Evolutionary conservation across 106 monocot species (phyloP).

Genomic region (Allium fistulosum): DNA sequence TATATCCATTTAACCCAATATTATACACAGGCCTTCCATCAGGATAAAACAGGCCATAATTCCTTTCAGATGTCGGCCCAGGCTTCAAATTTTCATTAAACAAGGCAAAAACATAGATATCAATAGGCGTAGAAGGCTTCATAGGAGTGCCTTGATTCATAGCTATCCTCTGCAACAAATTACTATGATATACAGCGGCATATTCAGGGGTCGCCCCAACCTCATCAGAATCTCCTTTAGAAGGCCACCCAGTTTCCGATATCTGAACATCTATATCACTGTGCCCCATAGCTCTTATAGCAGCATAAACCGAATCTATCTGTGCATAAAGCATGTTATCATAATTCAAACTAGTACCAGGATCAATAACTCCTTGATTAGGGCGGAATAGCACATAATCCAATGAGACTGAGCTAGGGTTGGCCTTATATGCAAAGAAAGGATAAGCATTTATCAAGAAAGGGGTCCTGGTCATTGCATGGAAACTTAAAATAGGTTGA

Average conservation of each 20-base stretch:
- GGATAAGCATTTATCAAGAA: slow-evolving; percentile 87
- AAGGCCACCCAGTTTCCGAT: slow-evolving; percentile 96
- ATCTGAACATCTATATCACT: slow-evolving; percentile 60
- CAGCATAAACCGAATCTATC: slow-evolving; percentile 70
- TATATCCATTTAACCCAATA: slow-evolving; percentile 46
- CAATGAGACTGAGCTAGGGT: slow-evolving; percentile 45
- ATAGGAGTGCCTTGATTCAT: slow-evolving; percentile 73
- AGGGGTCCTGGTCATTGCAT: slow-evolving; percentile 58
- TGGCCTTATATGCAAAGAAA: slow-evolving; percentile 72
- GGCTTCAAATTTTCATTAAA: slow-evolving; percentile 88
- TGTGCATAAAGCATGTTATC: slow-evolving; percentile 96
- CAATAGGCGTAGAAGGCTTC: slow-evolving; percentile 57
- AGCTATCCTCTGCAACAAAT: slow-evolving; percentile 59
- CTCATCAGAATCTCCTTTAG: slow-evolving; percentile 70
- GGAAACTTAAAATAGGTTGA: slow-evolving; percentile 66
- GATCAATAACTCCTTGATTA: slow-evolving; percentile 55
- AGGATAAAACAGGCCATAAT: slow-evolving; percentile 85
- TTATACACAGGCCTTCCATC: slow-evolving; percentile 75
- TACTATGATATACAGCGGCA: slow-evolving; percentile 69
- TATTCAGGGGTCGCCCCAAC: slow-evolving; percentile 61
- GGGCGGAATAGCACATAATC: slow-evolving; percentile 71
- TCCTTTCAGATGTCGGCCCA: slow-evolving; percentile 80
- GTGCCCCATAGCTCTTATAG: slow-evolving; percentile 56
- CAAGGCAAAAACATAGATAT: slow-evolving; percentile 74
- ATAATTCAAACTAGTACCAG: slow-evolving; percentile 53